Conservation (phyloP, 2,329 filamentous ascomycete species). For the Pseudonectria foliicola region DNA sequence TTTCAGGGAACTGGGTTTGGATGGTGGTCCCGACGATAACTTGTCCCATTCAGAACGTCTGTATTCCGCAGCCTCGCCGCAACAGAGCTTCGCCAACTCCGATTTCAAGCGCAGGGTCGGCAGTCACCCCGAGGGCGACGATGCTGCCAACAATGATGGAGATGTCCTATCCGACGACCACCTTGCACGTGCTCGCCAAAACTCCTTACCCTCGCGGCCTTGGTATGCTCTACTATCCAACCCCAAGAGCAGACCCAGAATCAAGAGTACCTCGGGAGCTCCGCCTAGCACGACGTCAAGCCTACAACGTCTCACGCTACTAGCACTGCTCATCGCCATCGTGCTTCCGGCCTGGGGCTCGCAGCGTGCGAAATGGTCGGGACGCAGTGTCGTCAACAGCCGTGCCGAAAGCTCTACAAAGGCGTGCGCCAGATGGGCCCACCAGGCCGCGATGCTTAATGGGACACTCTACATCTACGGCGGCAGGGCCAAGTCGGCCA, state of each 20-base stretch:
- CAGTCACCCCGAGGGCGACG: conserved; percentile 4
- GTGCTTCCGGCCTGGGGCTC: conserved; percentile 34
- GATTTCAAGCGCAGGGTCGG: not conserved
- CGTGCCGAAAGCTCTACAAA: conserved; percentile 27
- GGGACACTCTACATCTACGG: conserved; percentile 73
- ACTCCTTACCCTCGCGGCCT: conserved; percentile 19
- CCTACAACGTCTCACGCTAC: conserved; percentile 38
- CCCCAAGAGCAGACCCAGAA: conserved; percentile 31
- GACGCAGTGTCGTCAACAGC: conserved; percentile 30
- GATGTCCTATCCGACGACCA: conserved; percentile 1
- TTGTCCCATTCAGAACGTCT: conserved; percentile 11
- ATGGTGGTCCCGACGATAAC: conserved; percentile 24
- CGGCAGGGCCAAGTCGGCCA: conserved; percentile 53
- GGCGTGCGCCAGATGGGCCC: conserved; percentile 59
- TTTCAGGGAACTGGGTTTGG: conserved; percentile 45
- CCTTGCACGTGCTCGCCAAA: conserved; percentile 8
- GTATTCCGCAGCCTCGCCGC: not conserved
- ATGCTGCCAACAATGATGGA: conserved; percentile 2
- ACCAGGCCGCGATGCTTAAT: conserved; percentile 64
- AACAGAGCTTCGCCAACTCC: too few relatives aligned
- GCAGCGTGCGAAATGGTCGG: conserved; percentile 34
- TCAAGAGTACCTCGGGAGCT: conserved; percentile 37
- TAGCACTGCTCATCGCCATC: conserved; percentile 43
- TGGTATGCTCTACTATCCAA: conserved; percentile 40
- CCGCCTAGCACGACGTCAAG: conserved; percentile 34